Evolutionary conservation across 1,284 basidiomycete genomes (phyloP), one percentile per base, ranked within the genome.

Genomic region (Melanopsichium pennsylvanicum): DNA sequence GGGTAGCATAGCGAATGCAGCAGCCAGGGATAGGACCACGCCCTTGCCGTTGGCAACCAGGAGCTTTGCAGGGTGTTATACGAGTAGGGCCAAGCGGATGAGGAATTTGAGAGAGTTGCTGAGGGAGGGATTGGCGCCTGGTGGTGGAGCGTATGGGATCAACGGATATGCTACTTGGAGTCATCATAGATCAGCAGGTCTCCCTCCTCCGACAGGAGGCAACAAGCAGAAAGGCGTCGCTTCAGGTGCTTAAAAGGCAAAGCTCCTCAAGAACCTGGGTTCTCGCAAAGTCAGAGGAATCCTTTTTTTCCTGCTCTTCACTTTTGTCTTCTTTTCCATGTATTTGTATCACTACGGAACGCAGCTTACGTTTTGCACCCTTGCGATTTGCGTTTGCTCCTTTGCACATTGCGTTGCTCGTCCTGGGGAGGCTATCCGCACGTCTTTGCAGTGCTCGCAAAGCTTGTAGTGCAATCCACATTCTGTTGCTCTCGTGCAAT

Each of bases 31-130:
- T 35, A 46, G 76, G 27, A 77, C 76, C 0, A 63, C 60, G 8
- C 62, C 70, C 21, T 37, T 77, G 44, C 76, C 76, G 18, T 39
- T 79, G 13, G 75, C 75, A 11, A 69, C 63, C 13, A 59, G 67
- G 15, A 55, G 49, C 26, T 71, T 76, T 19, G 66, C 75, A 8
- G 76, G 76, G 3, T 46, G 47, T 34, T 79, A 71, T 34, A 78
- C 76, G 19, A 55, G 58, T 38, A 41, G 71, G 31, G 57, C 60
- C 3, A 78, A 63, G 45, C 63, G 75, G 25, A 74, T 70, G 64
- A 59, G 76, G 7, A 70, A 61, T 18, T 35, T 76, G 47, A 51
- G 74, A 22, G 72, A 75, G 36, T 43, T 76, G 18, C 47, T 78
- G 13, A 43, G 69, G 3, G 72, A 74, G 32, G 75, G 75, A 1